phyloP scores from a whole-genome alignment of 257 asterid genomes.

The Solanum habrochaites region DNA sequence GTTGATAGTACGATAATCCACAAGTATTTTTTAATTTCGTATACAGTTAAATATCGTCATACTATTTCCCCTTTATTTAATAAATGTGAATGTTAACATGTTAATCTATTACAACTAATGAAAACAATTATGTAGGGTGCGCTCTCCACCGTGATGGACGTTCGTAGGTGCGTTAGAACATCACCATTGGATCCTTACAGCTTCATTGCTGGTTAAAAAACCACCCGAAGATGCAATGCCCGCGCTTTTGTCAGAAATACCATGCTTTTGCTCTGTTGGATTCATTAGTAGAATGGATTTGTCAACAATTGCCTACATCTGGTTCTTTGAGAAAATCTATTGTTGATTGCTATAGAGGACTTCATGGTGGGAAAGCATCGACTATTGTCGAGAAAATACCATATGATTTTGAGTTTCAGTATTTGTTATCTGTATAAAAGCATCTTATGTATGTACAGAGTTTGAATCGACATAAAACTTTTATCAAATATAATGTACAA shows the following conservation, averaged over 20 bases:
- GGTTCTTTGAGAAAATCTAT: constrained; percentile 70
- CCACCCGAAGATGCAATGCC: constrained; percentile 53
- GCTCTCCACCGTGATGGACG: no score
- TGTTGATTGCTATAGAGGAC: constrained; percentile 47
- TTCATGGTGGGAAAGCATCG: constrained; percentile 28
- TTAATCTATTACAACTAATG: not conserved
- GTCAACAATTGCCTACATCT: constrained; percentile 69
- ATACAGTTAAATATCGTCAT: not conserved
- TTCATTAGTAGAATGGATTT: constrained; percentile 64
- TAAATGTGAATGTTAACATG: not conserved
- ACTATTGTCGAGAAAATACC: constrained; percentile 56
- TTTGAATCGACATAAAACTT: fast-evolving
- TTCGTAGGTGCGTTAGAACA: constrained; percentile 49
- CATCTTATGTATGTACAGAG: not conserved
- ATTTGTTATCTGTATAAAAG: constrained; percentile 25
- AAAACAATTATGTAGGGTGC: constrained; percentile 13
- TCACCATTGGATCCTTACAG: constrained; percentile 71
- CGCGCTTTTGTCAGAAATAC: constrained; percentile 60
- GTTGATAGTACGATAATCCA: fast-evolving
- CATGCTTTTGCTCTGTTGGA: constrained; percentile 46
- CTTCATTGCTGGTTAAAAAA: constrained; percentile 61
- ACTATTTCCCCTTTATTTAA: not conserved
- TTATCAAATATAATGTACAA: not conserved
- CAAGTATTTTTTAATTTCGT: not conserved
- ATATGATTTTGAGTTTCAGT: constrained; percentile 79